A percentile compares a stretch with the other conserved stretches of the same genome.
These are phyloP conservation scores for Phalaenopsis aphrodite DNA, from an alignment of 106 monocot genomes.

Conservation along the genomic window DNA sequence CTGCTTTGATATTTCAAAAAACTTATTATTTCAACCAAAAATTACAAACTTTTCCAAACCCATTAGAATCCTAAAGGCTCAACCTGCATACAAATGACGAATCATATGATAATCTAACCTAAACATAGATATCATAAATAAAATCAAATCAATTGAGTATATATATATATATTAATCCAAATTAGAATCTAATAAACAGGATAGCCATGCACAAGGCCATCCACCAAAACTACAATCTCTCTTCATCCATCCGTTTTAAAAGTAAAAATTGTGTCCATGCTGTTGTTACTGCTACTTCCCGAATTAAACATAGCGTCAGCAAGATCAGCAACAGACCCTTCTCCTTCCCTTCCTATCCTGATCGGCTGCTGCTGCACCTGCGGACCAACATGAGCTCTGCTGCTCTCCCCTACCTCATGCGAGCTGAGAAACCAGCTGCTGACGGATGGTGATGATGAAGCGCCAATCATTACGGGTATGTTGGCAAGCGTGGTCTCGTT, in stretches of 20 bases:
- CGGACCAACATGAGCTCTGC: not conserved
- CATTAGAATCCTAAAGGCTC: not conserved
- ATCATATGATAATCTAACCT: not conserved
- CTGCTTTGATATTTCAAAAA: not conserved
- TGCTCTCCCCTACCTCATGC: not conserved
- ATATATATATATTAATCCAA: not conserved
- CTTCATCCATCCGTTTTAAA: constrained; percentile 11
- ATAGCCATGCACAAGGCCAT: no score
- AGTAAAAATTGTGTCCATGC: constrained; percentile 40
- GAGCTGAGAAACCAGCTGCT: not conserved
- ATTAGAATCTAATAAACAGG: not conserved
- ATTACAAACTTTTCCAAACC: not conserved
- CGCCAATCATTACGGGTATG: not conserved
- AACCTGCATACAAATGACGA: not conserved
- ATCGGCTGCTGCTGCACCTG: not conserved
- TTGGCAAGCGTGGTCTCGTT: not conserved
- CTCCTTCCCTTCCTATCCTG: constrained; percentile 17
- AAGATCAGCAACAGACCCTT: constrained; percentile 35
- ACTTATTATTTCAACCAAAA: not conserved
- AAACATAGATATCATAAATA: not conserved
- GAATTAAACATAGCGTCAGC: constrained; percentile 57
- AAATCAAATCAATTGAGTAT: not conserved
- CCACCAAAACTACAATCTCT: not conserved
- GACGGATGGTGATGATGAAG: not conserved
- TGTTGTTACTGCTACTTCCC: constrained; percentile 23